A percentile compares a stretch with the other conserved stretches of the same genome.
Evolutionary conservation across 2,329 filamentous ascomycete species (phyloP).

Genomic region (Colletotrichum scovillei): DNA sequence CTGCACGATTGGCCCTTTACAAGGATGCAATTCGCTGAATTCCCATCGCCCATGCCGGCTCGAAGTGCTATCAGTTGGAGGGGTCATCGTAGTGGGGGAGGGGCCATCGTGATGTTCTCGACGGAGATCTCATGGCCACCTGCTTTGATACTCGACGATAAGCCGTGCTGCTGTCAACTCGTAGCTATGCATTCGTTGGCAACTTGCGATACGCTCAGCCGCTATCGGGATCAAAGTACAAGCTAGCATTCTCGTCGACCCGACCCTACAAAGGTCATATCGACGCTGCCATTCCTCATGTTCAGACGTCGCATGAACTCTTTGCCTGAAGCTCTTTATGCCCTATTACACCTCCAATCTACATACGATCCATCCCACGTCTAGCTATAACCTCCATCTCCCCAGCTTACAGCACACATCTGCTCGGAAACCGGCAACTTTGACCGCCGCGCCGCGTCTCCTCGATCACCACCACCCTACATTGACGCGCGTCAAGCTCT

Average conservation of each 20-base stretch:
- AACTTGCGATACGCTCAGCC: not conserved
- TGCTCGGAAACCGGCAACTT: not conserved
- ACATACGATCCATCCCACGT: not conserved
- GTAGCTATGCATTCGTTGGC: not conserved
- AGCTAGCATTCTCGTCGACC: not conserved
- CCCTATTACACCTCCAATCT: not conserved
- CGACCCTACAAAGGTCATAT: not conserved
- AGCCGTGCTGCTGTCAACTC: not conserved
- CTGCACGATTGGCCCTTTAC: not conserved
- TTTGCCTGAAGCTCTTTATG: not conserved
- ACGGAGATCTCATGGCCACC: not conserved
- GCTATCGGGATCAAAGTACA: not conserved
- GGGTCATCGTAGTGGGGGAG: not conserved
- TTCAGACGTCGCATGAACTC: not conserved
- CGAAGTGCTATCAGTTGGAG: not conserved
- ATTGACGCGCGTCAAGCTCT: conserved; percentile 3
- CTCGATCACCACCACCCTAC: not conserved
- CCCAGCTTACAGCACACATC: not conserved
- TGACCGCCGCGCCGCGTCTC: not conserved
- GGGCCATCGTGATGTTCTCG: not conserved
- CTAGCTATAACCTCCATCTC: not conserved
- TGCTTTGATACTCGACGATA: not conserved
- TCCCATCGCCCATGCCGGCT: not conserved
- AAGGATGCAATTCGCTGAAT: not conserved
- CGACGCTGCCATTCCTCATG: not conserved